These are phyloP conservation scores for Persicaria tinctoria DNA, from an alignment of 148 eudicot genomes.

Conservation along the genomic window DNA sequence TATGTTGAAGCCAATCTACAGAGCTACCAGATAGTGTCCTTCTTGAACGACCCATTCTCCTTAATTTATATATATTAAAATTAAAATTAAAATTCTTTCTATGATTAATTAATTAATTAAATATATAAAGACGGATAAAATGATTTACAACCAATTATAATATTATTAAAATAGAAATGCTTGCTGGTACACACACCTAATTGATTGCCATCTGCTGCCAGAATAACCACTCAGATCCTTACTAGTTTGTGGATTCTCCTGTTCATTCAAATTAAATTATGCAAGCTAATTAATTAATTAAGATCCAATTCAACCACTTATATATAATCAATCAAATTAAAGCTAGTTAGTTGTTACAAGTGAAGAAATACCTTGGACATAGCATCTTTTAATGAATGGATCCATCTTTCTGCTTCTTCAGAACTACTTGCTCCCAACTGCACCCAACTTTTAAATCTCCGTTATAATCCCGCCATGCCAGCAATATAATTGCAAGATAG, in stretches of 20 bases:
- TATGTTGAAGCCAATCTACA: constrained; percentile 30
- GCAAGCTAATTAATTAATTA: too few species aligned
- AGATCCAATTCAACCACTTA: too few species aligned
- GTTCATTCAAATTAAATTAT: background rate
- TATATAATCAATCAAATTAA: background rate
- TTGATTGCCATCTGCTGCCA: constrained; percentile 42
- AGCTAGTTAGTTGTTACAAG: background rate
- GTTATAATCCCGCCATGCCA: background rate
- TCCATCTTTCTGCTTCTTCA: constrained; percentile 73
- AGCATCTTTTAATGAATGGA: constrained; percentile 42
- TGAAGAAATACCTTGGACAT: constrained; percentile 23
- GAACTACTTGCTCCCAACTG: constrained; percentile 70
- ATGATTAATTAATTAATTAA: too few species aligned
- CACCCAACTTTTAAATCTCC: background rate
- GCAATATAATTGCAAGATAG: too few species aligned
- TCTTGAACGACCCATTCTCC: constrained; percentile 37
- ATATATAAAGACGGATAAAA: too few species aligned
- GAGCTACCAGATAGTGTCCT: constrained; percentile 32
- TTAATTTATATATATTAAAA: too few species aligned
- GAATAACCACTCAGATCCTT: constrained; percentile 25
- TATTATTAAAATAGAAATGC: background rate
- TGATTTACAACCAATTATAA: background rate
- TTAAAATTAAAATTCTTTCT: too few species aligned
- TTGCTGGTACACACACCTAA: constrained; percentile 36
- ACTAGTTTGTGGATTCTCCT: constrained; percentile 27